phyloP scores from a whole-genome alignment of 2,329 filamentous ascomycete species.

The Apiospora koreana region DNA sequence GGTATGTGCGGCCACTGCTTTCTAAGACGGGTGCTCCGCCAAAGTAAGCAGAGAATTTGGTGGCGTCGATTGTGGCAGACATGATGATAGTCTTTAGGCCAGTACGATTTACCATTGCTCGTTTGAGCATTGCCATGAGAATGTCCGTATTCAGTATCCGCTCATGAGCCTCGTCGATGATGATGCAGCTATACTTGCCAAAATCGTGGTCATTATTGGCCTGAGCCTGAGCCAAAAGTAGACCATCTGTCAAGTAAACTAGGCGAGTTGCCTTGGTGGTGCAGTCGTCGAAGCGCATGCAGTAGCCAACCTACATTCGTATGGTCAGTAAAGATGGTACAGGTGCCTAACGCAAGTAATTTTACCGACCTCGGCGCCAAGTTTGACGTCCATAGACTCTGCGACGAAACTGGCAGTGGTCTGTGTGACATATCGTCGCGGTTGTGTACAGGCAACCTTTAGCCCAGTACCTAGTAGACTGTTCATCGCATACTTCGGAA shows the following conservation, averaged over 20 bases:
- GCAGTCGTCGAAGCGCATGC: background rate
- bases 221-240: background rate
- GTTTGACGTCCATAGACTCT: background rate
- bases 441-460: no score
- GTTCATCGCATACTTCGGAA: no score
- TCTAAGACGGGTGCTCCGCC: no score
- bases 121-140: background rate
- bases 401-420: no score
- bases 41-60: no score
- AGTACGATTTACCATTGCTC: background rate
- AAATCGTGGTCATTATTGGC: no score
- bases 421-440: no score
- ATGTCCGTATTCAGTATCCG: background rate
- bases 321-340: background rate
- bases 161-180: background rate
- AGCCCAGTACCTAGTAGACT: no score
- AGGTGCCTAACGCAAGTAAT: no score
- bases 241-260: background rate
- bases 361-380: background rate
- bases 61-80: no score
- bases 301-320: background rate
- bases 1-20: no score
- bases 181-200: background rate
- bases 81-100: background rate
- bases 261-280: no score